These are phyloP conservation scores for Fonsecaea nubica DNA, from an alignment of 2,329 filamentous ascomycete genomes.

Conservation along the genomic window DNA sequence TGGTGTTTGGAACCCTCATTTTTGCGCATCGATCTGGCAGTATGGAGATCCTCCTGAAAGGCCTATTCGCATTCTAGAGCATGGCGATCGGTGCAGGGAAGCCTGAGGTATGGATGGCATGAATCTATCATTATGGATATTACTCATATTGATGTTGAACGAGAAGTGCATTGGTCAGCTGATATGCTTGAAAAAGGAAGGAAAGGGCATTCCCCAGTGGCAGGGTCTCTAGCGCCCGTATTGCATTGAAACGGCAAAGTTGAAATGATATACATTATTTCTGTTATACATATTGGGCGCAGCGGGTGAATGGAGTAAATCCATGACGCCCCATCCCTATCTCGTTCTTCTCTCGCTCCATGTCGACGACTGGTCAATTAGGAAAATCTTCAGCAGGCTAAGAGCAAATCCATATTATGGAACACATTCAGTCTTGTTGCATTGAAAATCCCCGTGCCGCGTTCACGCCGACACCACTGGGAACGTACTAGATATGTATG, in stretches of 20 bases:
- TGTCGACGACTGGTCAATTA: too few relatives aligned
- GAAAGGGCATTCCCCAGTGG: background rate
- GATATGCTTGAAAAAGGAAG: background rate
- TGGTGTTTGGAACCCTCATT: background rate
- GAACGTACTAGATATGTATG: too few relatives aligned
- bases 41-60: constrained; percentile 1
- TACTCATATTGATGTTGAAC: constrained; percentile 18
- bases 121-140: constrained; percentile 19
- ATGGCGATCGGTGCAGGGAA: constrained; percentile 17
- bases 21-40: constrained; percentile 1
- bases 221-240: constrained; percentile 6
- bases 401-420: too few relatives aligned
- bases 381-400: too few relatives aligned
- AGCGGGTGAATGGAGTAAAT: background rate
- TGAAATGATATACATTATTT: constrained; percentile 1
- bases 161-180: constrained; percentile 4
- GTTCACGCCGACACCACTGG: too few relatives aligned
- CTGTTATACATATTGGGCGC: background rate
- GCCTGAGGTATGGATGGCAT: constrained; percentile 5
- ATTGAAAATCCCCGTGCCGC: too few relatives aligned
- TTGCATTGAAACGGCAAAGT: constrained; percentile 2
- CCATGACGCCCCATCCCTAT: background rate
- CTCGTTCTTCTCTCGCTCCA: background rate
- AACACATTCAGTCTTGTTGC: too few relatives aligned
- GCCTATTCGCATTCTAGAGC: constrained; percentile 3